These are phyloP conservation scores for Backusella morwellensis DNA, from an alignment of 192 early-diverging fungal species.

Conservation along the genomic window DNA sequence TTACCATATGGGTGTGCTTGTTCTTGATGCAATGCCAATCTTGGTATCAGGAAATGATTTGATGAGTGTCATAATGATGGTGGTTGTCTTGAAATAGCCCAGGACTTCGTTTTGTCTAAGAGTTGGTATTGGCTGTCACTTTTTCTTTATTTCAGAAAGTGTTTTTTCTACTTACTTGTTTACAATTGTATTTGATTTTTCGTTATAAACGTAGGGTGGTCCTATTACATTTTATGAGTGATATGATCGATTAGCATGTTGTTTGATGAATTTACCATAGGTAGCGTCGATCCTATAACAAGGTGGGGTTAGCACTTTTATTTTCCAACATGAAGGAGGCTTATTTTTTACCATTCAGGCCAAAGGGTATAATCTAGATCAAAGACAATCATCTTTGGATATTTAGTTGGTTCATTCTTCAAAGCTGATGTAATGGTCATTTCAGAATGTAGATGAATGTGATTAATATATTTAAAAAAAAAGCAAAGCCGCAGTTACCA, in stretches of 20 bases:
- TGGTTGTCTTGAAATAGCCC: constrained; percentile 28
- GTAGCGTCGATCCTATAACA: constrained; percentile 23
- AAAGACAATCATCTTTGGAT: constrained; percentile 41
- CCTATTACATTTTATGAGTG: background rate
- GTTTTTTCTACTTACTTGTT: background rate
- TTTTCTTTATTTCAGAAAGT: background rate
- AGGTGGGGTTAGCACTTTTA: background rate
- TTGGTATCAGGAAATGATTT: constrained; percentile 28
- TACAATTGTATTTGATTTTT: background rate
- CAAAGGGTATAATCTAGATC: constrained; percentile 46
- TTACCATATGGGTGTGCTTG: constrained; percentile 42
- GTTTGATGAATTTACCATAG: constrained; percentile 1
- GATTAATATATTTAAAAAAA: background rate
- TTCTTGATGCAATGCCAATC: constrained; percentile 41
- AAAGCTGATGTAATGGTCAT: background rate
- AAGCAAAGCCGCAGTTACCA: background rate
- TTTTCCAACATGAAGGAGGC: background rate
- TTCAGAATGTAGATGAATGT: background rate
- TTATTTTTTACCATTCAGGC: constrained; percentile 29
- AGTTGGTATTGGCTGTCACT: background rate
- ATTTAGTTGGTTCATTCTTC: background rate
- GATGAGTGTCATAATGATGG: constrained; percentile 29
- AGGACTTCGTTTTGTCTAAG: constrained; percentile 25
- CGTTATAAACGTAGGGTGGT: constrained; percentile 19
- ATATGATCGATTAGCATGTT: too few relatives aligned